Base-by-base conservation (phyloP, 805 yeast species). In the Candida vartiovaarae region DNA sequence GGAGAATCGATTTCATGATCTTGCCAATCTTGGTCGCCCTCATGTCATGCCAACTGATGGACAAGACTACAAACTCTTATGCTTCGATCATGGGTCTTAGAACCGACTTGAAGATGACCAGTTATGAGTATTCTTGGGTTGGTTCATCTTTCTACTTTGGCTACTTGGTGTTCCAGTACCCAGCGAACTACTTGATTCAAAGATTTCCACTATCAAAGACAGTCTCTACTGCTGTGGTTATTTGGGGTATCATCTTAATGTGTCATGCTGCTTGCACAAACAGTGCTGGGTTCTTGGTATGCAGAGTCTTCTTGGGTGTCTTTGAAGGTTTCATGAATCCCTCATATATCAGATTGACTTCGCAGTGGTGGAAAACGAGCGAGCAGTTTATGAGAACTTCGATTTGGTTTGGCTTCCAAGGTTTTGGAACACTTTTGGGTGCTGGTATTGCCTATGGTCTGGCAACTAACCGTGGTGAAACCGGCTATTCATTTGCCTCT, bases 71-170 rank as follows among this genome's bases (percentile, higher is more conserved):
- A 9, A 64, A 60, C 40, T 45, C 49, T 3, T 65, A 70, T 36
- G 77, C 81, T 3, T 69, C 80, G 4, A 71, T 78, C 36, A 66
- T 72, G 71, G 82, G 78, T 36, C 62, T 73, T 38, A 61, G 64
- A 48, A 60, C 55, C 8, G 81, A 70, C 47, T 59, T 69, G 51
- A 62, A 64, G 44, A 75, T 76, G 76, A 49, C 52, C 42, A 74
- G 70, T 33, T 59, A 48, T 15, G 59, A 66, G 52, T 71, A 75
- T 53, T 58, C 75, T 37, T 75, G 83, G 80, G 63, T 74, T 11
- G 77, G 83, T 8, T 70, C 82, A 2, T 68, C 78, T 5, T 80
- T 79, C 50, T 80, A 79, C 53, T 58, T 83, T 31, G 90, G 89
- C 4, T 83, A 80, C 56, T 57, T 83, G 40, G 66, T 65, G 3